Base-by-base conservation (phyloP, 2,329 filamentous ascomycete species). In the Aphanoascus verrucosus region DNA sequence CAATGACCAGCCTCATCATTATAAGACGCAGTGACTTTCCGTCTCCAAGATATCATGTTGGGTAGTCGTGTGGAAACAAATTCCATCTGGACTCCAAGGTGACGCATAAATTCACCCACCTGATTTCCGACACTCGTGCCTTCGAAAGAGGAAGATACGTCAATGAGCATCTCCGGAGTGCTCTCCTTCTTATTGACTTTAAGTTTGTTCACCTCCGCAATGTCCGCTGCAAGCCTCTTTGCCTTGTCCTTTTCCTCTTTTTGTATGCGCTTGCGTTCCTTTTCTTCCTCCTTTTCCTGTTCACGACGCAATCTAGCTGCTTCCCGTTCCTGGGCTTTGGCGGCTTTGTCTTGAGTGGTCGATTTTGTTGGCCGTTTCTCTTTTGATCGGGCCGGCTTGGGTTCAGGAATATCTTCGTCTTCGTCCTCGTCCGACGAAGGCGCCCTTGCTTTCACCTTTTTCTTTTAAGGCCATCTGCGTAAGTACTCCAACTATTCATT, bases 91-190 rank as follows among this genome's bases (percentile, higher is more conserved):
- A 74, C 73, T 8, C 65, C 66, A 8, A 74, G 58, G 2, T 66
- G 65, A 43, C 66, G 66, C 67, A 76, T 69, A 51, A 67, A 69
- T 58, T 73, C 69, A 14, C 67, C 56, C 11, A 70, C 63, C 54
- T 75, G 72, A 34, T 68, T 72, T 1, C 70, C 72, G 7, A 75
- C 61, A 35, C 65, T 69, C 0, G 74, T 65, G 8, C 64, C 67
- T 19, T 77, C 68, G 1, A 91, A 69, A 1, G 75, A 76, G 0
- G 69, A 67, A 0, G 86, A 78, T 20, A 91, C 71, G 60, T 87
- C 80, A 1, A 88, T 75, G 49, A 91, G 83, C 86, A 93, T 91
- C 65, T 93, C 86, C 0, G 77, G 77, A 0, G 82, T 79, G 0
- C 85, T 85, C 0, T 82, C 71, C 60, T 86, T 88, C 69, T 87